phyloP scores from a whole-genome alignment of 1,284 basidiomycete genomes.

The Cutaneotrichosporon mucoides region DNA sequence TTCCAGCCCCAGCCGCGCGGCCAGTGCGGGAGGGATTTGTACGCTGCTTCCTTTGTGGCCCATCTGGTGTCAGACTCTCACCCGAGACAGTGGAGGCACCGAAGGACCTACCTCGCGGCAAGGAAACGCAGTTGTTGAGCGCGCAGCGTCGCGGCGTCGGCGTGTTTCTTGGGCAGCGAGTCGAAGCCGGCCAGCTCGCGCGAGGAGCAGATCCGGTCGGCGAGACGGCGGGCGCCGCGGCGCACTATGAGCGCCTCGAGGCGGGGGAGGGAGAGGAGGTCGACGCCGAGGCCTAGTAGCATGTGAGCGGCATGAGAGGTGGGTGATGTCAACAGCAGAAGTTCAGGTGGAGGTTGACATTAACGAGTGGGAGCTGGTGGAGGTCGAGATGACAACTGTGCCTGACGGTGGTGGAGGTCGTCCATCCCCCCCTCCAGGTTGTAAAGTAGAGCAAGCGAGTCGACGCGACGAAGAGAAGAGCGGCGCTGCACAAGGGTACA shows the following conservation, averaged over 20 bases:
- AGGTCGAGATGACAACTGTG: too few species aligned
- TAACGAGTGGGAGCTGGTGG: too few species aligned
- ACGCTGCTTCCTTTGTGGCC: constrained; percentile 83
- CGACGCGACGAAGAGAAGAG: too few species aligned
- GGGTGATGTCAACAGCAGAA: too few species aligned
- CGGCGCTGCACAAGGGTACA: too few species aligned
- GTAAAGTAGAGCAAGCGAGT: too few species aligned
- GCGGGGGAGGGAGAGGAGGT: constrained; percentile 67
- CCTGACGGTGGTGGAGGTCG: too few species aligned
- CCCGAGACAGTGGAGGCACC: too few species aligned
- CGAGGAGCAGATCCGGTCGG: constrained; percentile 61
- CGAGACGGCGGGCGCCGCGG: constrained; percentile 54
- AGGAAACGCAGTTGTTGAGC: constrained; percentile 10
- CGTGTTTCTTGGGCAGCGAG: constrained; percentile 4
- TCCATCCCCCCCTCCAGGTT: too few species aligned
- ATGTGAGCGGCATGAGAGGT: constrained; percentile 10
- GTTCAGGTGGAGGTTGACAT: too few species aligned
- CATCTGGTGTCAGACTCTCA: constrained; percentile 55
- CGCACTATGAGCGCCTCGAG: constrained; percentile 59
- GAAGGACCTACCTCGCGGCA: constrained; percentile 6
- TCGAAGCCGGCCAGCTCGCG: constrained; percentile 13
- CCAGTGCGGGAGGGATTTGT: constrained; percentile 76
- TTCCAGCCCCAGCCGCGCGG: constrained; percentile 65
- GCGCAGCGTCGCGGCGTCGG: background rate
- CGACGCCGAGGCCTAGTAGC: constrained; percentile 73